phyloP scores from a whole-genome alignment of 306 rosid species.

The Castanopsis chinensis region DNA sequence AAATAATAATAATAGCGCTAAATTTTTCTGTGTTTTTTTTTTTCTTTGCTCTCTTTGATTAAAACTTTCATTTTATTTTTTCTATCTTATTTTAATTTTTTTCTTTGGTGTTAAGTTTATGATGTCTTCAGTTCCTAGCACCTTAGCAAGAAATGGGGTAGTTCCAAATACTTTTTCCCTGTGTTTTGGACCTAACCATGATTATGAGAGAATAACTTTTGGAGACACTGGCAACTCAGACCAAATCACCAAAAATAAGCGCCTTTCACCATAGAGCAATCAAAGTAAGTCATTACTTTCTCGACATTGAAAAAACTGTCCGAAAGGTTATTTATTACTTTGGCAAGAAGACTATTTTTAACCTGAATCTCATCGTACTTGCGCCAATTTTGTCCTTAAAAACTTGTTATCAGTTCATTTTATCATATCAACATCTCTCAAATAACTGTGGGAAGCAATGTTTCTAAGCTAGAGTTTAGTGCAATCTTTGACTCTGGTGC shows the following conservation, averaged over 20 bases:
- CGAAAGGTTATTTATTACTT: too few relatives aligned
- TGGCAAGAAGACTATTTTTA: slow-evolving; percentile 1
- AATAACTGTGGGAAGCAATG: slow-evolving; percentile 47
- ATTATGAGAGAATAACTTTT: slow-evolving; percentile 72
- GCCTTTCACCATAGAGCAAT: slow-evolving; percentile 46
- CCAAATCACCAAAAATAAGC: slow-evolving; percentile 50
- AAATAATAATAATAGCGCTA: too few relatives aligned
- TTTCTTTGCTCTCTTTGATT: too few relatives aligned
- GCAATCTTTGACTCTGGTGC: slow-evolving; percentile 85
- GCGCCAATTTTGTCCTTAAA: slow-evolving; percentile 21
- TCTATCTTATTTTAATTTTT: too few relatives aligned
- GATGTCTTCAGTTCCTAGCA: slow-evolving; percentile 51
- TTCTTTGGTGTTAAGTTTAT: too few relatives aligned
- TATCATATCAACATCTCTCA: slow-evolving; percentile 70
- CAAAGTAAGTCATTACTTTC: slow-evolving; percentile 45
- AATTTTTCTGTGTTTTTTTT: too few relatives aligned
- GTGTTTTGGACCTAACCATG: slow-evolving; percentile 58
- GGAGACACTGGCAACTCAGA: slow-evolving; percentile 64
- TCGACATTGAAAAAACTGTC: not conserved
- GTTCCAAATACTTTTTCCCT: slow-evolving; percentile 76
- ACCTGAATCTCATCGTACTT: slow-evolving; percentile 10
- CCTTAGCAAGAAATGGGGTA: slow-evolving; percentile 61
- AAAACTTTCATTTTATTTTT: too few relatives aligned
- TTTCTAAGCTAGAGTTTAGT: slow-evolving; percentile 43
- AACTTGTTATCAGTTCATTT: slow-evolving; percentile 43